Conservation (phyloP, 805 yeast species). For the Trichomonascus vanleenenianus region DNA sequence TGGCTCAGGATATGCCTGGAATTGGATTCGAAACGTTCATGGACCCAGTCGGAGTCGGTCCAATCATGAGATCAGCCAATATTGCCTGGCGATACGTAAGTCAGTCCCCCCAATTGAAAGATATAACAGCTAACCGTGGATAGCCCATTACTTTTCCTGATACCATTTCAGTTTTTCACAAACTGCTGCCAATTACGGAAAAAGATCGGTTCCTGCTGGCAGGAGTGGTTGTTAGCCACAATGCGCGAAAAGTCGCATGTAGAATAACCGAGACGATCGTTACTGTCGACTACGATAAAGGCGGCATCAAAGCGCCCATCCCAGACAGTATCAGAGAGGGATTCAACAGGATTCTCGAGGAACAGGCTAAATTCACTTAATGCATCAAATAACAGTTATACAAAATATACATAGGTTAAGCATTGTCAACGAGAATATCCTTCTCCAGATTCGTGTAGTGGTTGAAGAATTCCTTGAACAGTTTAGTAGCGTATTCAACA, state of each 20-base stretch:
- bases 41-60: conserved; percentile 22
- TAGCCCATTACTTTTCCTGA: conserved; percentile 26
- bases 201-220: conserved; percentile 23
- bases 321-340: conserved; percentile 19
- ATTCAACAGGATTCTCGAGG: conserved; percentile 13
- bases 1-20: conserved; percentile 9
- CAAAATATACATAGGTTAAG: no score
- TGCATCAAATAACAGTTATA: no score
- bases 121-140: not conserved
- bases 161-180: conserved; percentile 24
- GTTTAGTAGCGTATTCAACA: conserved; percentile 49
- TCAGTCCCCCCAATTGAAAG: no score
- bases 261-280: conserved; percentile 26
- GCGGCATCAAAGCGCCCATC: conserved; percentile 24
- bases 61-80: conserved; percentile 25
- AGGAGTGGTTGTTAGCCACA: conserved; percentile 27
- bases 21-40: conserved; percentile 16
- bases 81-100: conserved; percentile 25
- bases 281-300: conserved; percentile 24
- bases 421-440: conserved; percentile 14
- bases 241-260: conserved; percentile 26
- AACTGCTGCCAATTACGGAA: conserved; percentile 18
- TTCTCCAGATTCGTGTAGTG: conserved; percentile 16
- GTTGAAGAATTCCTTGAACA: conserved; percentile 59
- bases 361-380: conserved; percentile 1